These are phyloP conservation scores for Bipolaris victoriae DNA, from an alignment of 2,329 filamentous ascomycete genomes.

Conservation along the genomic window DNA sequence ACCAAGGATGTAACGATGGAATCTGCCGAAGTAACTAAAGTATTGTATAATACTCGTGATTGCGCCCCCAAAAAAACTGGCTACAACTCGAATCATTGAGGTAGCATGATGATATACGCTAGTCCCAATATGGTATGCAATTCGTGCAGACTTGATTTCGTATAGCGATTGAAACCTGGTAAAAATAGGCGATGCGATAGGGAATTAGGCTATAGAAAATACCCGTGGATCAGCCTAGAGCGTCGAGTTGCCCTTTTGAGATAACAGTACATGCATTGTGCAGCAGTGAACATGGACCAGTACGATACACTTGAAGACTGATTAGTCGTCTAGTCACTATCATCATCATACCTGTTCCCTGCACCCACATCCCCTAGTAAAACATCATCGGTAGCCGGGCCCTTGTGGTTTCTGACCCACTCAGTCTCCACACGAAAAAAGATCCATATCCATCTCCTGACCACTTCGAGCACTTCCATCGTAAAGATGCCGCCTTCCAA, in stretches of 20 bases:
- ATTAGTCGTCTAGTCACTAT: conserved; percentile 53
- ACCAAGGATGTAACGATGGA: neutral
- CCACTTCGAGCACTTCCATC: conserved; percentile 84
- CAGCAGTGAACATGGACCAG: too few species aligned
- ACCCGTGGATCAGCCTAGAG: too few species aligned
- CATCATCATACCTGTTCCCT: conserved; percentile 68
- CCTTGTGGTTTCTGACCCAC: conserved; percentile 69
- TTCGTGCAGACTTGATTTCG: conserved; percentile 3
- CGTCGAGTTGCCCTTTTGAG: too few species aligned
- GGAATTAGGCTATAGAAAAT: too few species aligned
- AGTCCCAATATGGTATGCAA: conserved; percentile 6
- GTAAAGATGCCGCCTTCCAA: conserved; percentile 88
- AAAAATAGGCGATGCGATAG: too few species aligned
- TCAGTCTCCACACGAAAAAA: conserved; percentile 96
- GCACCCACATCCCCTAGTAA: conserved; percentile 68
- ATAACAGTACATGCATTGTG: too few species aligned
- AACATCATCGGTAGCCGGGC: conserved; percentile 70
- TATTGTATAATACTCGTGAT: neutral
- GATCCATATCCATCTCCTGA: conserved; percentile 93
- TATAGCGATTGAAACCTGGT: too few species aligned
- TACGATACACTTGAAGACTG: neutral
- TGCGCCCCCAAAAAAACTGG: neutral
- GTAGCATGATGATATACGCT: neutral
- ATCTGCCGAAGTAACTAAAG: neutral
- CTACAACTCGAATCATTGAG: neutral